Conservation (phyloP, 73 alveolate genomes). For the Blepharisma japonicum region DNA sequence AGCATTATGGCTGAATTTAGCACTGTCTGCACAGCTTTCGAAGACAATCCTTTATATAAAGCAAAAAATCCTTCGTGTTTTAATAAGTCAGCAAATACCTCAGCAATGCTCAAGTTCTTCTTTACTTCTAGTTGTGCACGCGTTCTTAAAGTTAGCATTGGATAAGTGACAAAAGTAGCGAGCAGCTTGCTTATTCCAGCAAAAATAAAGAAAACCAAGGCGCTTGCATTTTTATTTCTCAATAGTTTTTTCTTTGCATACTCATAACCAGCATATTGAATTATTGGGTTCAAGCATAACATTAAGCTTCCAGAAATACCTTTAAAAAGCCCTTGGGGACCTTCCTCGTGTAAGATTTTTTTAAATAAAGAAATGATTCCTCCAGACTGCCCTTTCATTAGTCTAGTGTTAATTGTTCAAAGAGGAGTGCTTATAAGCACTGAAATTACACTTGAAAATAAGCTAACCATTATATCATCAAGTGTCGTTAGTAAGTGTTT, state of each 20-base stretch:
- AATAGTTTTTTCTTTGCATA: not conserved
- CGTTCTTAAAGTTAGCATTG: slow-evolving; percentile 7
- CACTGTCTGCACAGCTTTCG: slow-evolving; percentile 25
- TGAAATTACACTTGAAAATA: not conserved
- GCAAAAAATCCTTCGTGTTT: not conserved
- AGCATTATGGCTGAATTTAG: slow-evolving; percentile 14
- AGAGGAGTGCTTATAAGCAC: not conserved
- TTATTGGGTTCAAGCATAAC: slow-evolving; percentile 8
- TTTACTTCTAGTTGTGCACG: not conserved
- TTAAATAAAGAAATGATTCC: not conserved
- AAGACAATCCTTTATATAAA: not conserved
- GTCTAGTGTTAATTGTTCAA: slow-evolving; percentile 17
- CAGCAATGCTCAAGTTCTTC: not conserved
- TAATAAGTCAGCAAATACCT: not conserved
- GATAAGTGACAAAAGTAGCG: slow-evolving; percentile 17
- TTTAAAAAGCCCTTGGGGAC: slow-evolving; percentile 6
- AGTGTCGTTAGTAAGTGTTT: not conserved
- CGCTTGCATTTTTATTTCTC: not conserved
- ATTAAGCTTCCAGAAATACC: not conserved
- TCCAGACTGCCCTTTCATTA: not conserved
- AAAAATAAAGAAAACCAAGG: not conserved
- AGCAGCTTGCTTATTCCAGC: not conserved
- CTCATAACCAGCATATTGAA: not conserved
- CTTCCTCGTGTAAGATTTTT: not conserved
- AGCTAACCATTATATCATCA: not conserved